Evolutionary conservation across 129 eudicot genomes (phyloP).

Genomic region (Centella asiatica): DNA sequence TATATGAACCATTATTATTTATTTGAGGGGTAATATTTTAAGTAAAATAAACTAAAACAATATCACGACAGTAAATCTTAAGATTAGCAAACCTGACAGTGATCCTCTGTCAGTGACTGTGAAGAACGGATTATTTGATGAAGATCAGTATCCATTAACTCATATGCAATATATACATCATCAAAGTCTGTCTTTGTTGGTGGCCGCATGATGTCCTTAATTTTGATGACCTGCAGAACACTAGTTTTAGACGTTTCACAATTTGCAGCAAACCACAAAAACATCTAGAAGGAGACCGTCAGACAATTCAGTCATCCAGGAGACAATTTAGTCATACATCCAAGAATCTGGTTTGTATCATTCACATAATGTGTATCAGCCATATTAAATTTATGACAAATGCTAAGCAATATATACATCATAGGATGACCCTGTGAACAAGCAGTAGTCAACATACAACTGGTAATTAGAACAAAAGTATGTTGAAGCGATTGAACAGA

Average conservation of each 20-base stretch:
- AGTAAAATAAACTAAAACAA: neutral
- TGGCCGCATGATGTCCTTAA: constrained; percentile 58
- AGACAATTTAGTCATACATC: too few species aligned
- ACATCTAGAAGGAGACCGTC: neutral
- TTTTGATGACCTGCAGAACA: constrained; percentile 40
- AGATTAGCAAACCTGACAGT: constrained; percentile 43
- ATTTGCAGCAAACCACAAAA: neutral
- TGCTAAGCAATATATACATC: too few species aligned
- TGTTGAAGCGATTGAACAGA: too few species aligned
- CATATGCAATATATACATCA: constrained; percentile 59
- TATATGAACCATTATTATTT: too few species aligned
- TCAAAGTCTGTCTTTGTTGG: constrained; percentile 42
- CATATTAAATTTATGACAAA: too few species aligned
- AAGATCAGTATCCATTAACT: constrained; percentile 68
- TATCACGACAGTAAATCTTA: neutral
- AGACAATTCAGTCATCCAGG: neutral
- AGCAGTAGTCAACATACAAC: too few species aligned
- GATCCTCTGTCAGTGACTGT: constrained; percentile 62
- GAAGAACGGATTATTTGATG: constrained; percentile 68
- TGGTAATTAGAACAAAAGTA: neutral
- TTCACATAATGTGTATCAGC: too few species aligned
- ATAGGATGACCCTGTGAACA: too few species aligned
- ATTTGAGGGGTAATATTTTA: neutral
- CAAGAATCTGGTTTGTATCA: too few species aligned
- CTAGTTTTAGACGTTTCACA: neutral